Evolutionary conservation across 345 rosid genomes (phyloP), one percentile per base, ranked within the genome.

Genomic region (Euphorbia peplus): DNA sequence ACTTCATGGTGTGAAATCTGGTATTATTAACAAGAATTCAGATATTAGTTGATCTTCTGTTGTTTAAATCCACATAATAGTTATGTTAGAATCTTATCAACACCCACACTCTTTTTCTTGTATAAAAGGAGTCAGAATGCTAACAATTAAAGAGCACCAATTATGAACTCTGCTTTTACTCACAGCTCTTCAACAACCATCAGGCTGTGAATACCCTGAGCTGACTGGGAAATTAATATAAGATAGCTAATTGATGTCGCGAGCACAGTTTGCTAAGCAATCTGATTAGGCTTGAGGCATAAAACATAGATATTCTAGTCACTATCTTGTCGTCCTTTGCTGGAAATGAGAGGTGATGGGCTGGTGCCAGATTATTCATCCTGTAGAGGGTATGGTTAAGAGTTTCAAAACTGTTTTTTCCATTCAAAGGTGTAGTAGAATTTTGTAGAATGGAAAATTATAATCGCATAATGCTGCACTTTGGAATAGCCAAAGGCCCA

Each of bases 261-360:
- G 22, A 53, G 14, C 57, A 22, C 11, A 12, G 57, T 53, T 53
- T 1, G 22, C 28, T 5, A n/a, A 53, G 12, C 63, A 29, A 5
- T 59, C 39, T 56, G 60, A 56, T 56, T 56, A 56, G 39, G 37
- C 60, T 26, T 14, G 19, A n/a, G n/a, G 62, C 41, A 58, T 58
- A 8, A 53, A 8, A 21, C 13, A 21, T 29, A 30, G 14, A 30
- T 35, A 29, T 16, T 58, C 62, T 35, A 29, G 22, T 58, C 12
- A 4, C 39, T 1, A 29, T 29, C 13, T 29, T 5, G 54, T 18
- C 8, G 41, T 30, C 18, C 2, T 4, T 35, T 58, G 22, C 62
- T 58, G 62, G 35, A 29, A 57, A 30, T 57, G 39, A 58, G 60
- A 4, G 0, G 13, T 35, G 37, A 19, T 58, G 28, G 41, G 22